These are phyloP conservation scores for Diplodia corticola DNA, from an alignment of 2,329 filamentous ascomycete genomes.

Conservation along the genomic window DNA sequence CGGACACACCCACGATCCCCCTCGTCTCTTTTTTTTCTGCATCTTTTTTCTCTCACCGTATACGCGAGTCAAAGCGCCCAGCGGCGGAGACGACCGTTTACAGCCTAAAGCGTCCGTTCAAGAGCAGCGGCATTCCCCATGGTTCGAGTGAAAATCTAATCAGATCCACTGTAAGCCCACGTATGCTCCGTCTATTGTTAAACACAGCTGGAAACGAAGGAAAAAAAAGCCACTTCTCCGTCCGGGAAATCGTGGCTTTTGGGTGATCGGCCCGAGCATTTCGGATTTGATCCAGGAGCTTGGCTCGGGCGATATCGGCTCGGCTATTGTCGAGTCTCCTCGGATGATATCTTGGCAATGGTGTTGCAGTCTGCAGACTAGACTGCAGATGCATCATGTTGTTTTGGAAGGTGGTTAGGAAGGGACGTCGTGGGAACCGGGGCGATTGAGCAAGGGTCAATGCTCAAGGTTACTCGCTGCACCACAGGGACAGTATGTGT, in stretches of 20 bases:
- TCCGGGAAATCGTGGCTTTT: background rate
- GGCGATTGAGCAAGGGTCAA: background rate
- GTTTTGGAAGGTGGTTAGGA: background rate
- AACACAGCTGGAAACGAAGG: too few relatives aligned
- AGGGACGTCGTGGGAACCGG: background rate
- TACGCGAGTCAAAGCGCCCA: background rate
- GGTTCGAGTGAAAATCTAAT: constrained; percentile 4
- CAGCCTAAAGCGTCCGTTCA: background rate
- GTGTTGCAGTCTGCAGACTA: background rate
- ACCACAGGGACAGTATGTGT: background rate
- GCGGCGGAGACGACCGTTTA: background rate
- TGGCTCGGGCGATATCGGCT: constrained; percentile 14
- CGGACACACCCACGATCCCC: too few relatives aligned
- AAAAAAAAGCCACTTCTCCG: background rate
- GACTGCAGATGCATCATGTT: background rate
- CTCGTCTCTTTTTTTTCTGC: background rate
- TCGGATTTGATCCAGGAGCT: background rate
- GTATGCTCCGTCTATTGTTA: background rate
- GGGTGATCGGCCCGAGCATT: background rate
- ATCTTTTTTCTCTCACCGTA: background rate
- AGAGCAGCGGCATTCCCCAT: background rate
- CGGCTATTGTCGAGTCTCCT: background rate
- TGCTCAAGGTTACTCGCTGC: background rate
- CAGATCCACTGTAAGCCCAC: constrained; percentile 7
- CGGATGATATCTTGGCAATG: background rate